A percentile compares a stretch with the other conserved stretches of the same genome.
Conservation (phyloP, 1,284 basidiomycete genomes). For the Peniophora sp. region DNA sequence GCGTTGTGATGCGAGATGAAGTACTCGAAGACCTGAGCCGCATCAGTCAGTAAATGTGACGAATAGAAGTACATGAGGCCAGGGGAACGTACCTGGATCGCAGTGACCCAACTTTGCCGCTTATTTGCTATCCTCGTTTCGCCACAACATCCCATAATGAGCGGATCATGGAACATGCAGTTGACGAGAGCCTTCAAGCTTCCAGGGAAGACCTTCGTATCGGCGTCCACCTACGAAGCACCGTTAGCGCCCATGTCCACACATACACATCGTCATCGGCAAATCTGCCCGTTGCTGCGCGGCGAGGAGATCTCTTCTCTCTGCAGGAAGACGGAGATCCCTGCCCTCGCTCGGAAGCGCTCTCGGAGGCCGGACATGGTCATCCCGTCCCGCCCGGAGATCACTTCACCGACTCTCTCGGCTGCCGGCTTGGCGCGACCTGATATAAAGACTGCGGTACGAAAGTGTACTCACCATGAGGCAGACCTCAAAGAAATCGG, state of each 20-base stretch:
- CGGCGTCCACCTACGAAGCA: constrained; percentile 86
- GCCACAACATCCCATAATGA: constrained; percentile 99
- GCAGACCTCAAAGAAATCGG: constrained; percentile 96
- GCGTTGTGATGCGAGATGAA: constrained; percentile 98
- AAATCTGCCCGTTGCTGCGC: no score
- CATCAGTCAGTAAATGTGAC: no score
- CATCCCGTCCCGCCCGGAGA: no score
- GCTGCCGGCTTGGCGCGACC: no score
- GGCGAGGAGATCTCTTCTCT: no score
- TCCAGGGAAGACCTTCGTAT: constrained; percentile 88
- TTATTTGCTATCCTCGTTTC: constrained; percentile 99
- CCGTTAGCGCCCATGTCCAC: background rate
- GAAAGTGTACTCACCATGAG: constrained; percentile 71
- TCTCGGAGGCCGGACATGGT: no score
- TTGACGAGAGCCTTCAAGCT: constrained; percentile 87
- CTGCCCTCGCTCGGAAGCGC: no score
- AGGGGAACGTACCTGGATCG: constrained; percentile 57
- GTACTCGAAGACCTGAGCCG: constrained; percentile 77
- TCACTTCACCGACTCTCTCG: no score
- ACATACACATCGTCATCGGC: no score
- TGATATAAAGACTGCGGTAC: no score
- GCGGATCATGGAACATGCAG: constrained; percentile 96
- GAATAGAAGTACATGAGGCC: no score
- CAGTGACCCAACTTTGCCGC: constrained; percentile 94
- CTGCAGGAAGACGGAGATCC: no score